phyloP scores from a whole-genome alignment of 1,284 basidiomycete genomes.

The Cutaneotrichosporon sp. region DNA sequence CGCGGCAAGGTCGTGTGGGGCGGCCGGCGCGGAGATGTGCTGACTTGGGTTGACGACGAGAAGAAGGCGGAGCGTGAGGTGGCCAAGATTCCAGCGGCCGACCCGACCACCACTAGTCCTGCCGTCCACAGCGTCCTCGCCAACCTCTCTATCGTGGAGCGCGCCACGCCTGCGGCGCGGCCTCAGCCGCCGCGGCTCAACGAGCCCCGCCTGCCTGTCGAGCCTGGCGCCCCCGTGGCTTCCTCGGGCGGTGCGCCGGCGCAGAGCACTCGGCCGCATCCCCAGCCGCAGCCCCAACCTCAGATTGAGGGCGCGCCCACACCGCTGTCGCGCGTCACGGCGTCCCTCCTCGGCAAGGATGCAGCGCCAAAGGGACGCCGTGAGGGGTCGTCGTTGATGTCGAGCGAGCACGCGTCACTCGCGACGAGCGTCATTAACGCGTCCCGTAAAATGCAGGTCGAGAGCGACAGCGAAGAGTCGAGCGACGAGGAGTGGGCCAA shows the following conservation, averaged over 20 bases:
- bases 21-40: constrained; percentile 8
- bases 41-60: not conserved
- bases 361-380: not conserved
- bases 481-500: constrained; percentile 28
- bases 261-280: not conserved
- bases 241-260: not conserved
- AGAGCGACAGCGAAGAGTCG: constrained; percentile 12
- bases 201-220: not conserved
- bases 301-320: not conserved
- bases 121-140: constrained; percentile 5
- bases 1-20: constrained; percentile 17
- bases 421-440: constrained; percentile 17
- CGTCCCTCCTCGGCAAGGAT: not conserved
- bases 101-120: no score
- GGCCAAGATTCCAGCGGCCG: no score
- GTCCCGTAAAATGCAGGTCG: constrained; percentile 12
- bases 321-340: not conserved
- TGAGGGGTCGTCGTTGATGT: not conserved
- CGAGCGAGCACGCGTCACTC: constrained; percentile 3
- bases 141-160: constrained; percentile 11
- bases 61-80: no score
- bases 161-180: constrained; percentile 2
- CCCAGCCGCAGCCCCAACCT: not conserved
- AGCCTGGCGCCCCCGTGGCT: constrained; percentile 3
- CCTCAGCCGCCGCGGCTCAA: not conserved